phyloP scores from a whole-genome alignment of 2,329 filamentous ascomycete species.

The Ophiostoma tasmaniense region DNA sequence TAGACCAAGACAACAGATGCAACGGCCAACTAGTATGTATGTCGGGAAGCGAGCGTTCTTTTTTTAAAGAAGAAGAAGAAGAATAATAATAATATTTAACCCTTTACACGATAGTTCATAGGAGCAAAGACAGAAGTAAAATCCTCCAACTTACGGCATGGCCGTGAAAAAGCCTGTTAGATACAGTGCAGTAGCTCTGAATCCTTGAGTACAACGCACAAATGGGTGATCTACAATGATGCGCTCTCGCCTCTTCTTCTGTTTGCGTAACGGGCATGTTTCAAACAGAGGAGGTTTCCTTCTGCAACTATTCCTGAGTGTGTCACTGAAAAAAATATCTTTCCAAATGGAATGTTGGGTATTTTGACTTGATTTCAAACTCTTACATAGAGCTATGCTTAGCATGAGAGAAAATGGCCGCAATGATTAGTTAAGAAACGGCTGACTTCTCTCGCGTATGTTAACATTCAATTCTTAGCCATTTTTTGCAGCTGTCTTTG shows the following conservation, averaged over 20 bases:
- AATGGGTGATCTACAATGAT: not conserved
- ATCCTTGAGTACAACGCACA: too few relatives aligned
- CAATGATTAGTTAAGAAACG: too few relatives aligned
- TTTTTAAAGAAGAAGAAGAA: too few relatives aligned
- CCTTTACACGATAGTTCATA: too few relatives aligned
- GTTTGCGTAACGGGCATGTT: not conserved
- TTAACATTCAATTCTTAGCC: too few relatives aligned
- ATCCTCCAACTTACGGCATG: not conserved
- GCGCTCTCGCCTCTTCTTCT: not conserved
- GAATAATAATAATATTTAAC: too few relatives aligned
- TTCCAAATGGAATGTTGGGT: not conserved
- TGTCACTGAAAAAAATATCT: not conserved
- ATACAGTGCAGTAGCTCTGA: too few relatives aligned
- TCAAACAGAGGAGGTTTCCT: not conserved
- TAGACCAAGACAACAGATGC: not conserved
- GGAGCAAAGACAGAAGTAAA: not conserved
- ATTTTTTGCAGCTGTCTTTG: not conserved
- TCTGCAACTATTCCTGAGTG: not conserved
- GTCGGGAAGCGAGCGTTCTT: not conserved
- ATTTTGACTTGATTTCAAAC: not conserved
- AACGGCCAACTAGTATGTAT: constrained; percentile 9
- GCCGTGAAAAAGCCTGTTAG: too few relatives aligned
- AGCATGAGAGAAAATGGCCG: too few relatives aligned
- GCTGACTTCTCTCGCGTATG: too few relatives aligned
- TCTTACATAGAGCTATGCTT: not conserved